Conservation (phyloP, 371 early-diverging fungal species). For the Homolaphlyctis polyrhiza region DNA sequence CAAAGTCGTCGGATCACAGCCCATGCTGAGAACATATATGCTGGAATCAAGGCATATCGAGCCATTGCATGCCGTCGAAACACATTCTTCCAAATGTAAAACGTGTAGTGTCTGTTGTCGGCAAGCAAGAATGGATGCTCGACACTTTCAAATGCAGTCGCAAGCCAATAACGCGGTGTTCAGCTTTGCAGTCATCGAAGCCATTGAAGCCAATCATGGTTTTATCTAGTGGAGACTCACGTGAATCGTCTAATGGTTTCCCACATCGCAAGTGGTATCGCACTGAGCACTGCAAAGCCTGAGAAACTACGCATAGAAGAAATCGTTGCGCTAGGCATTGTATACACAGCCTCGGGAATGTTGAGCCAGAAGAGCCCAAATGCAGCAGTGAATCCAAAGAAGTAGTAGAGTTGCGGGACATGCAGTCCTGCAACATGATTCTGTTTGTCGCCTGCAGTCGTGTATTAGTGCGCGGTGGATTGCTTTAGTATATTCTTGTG, state of each 20-base stretch:
- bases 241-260: constrained; percentile 3
- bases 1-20: constrained; percentile 37
- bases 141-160: constrained; percentile 50
- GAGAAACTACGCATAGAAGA: neutral
- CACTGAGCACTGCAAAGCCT: neutral
- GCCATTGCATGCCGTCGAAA: constrained; percentile 51
- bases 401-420: constrained; percentile 86
- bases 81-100: constrained; percentile 87
- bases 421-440: constrained; percentile 82
- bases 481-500: constrained; percentile 1
- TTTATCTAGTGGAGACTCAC: neutral
- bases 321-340: constrained; percentile 3
- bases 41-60: constrained; percentile 63
- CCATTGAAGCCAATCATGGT: neutral
- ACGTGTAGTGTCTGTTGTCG: constrained; percentile 93
- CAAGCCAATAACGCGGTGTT: constrained; percentile 50
- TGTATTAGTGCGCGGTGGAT: too few relatives aligned
- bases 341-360: neutral
- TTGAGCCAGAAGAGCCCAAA: constrained; percentile 20
- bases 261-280: neutral
- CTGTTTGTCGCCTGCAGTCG: constrained; percentile 76
- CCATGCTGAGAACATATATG: constrained; percentile 54
- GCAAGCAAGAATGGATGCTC: constrained; percentile 92
- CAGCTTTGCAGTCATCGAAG: constrained; percentile 18
- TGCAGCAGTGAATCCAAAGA: constrained; percentile 57